A percentile compares a stretch with the other conserved stretches of the same genome.
Evolutionary conservation across 225 moss, liverwort and hornwort genomes (phyloP).

Genomic region (Rhytidiadelphus loreus): DNA sequence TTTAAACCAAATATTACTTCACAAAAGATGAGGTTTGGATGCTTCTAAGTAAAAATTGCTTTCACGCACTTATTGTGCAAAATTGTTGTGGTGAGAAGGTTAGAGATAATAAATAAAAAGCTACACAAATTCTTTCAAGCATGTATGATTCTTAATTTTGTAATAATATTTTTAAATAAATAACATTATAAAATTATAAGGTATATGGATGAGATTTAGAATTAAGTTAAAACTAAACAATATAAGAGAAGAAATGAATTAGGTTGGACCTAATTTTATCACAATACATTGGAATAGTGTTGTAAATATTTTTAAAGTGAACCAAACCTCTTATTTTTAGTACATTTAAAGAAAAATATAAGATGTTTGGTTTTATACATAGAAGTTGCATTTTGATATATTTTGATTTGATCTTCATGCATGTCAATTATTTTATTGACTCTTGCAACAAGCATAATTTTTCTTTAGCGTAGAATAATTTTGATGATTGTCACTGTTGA

Average conservation of each 20-base stretch:
- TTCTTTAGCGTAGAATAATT: neutral
- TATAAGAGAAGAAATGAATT: too few relatives aligned
- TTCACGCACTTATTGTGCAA: neutral
- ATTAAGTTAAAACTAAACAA: neutral
- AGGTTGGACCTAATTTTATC: neutral
- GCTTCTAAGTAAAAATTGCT: neutral
- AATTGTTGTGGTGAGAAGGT: neutral
- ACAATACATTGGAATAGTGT: neutral
- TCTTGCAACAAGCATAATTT: too few relatives aligned
- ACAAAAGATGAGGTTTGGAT: neutral
- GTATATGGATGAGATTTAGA: neutral
- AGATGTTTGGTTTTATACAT: neutral
- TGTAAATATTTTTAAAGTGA: neutral
- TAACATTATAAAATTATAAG: neutral
- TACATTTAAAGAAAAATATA: neutral
- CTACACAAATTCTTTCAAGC: neutral
- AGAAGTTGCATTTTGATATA: neutral
- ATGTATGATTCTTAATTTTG: neutral
- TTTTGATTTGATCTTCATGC: neutral
- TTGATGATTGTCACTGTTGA: too few relatives aligned
- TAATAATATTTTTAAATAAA: neutral
- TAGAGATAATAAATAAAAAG: neutral
- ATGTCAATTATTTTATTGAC: neutral
- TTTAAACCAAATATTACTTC: neutral
- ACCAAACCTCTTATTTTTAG: fast-evolving